Evolutionary conservation across 2,329 filamentous ascomycete genomes (phyloP), one percentile per base, ranked within the genome.

Genomic region (Zasmidium cellare): DNA sequence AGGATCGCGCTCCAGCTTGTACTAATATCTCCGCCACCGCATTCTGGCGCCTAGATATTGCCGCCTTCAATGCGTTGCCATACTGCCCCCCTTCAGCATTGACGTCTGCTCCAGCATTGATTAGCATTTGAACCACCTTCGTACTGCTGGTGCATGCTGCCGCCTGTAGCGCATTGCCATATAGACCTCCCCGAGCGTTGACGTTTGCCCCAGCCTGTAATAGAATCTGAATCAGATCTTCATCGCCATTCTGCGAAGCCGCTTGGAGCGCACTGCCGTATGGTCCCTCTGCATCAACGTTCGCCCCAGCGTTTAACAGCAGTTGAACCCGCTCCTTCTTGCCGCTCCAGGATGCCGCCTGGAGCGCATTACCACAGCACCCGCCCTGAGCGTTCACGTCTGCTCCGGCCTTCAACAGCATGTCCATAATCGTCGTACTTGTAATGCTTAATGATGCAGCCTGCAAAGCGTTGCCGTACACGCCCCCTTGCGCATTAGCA

Each of bases 131-230:
- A 11, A 64, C 56, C 2, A 64, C 50, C 25, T 55, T 51, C 23
- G 14, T 35, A 35, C 57, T 24, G 12, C 65, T 58, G 25, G 16
- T 12, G 2, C 14, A 1, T 18, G 50, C 59, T 28, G 59, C 59
- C 3, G 51, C 55, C 24, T 58, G 46, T 7, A 66, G 51, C 22
- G 52, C 46, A 50, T 38, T 57, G 22, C 55, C 51, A 41, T 59
- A 59, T 6, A 11, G 11, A 16, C 57, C 61, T 28, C 49, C 55
- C 20, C 57, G 44, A 20, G 44, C 53, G 45, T 65, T 63, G 41
- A 62, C 59, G 28, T 65, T 50, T 18, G 70, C 63, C 18, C 67
- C 22, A 22, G 63, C 19, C n/a, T 46, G n/a, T 14, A 56, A 49
- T 9, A 67, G 55, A 11, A 63, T 16, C 46, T 58, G 44, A n/a